These are phyloP conservation scores for Nepenthes alata DNA, from an alignment of 179 eudicot genomes.

Conservation along the genomic window DNA sequence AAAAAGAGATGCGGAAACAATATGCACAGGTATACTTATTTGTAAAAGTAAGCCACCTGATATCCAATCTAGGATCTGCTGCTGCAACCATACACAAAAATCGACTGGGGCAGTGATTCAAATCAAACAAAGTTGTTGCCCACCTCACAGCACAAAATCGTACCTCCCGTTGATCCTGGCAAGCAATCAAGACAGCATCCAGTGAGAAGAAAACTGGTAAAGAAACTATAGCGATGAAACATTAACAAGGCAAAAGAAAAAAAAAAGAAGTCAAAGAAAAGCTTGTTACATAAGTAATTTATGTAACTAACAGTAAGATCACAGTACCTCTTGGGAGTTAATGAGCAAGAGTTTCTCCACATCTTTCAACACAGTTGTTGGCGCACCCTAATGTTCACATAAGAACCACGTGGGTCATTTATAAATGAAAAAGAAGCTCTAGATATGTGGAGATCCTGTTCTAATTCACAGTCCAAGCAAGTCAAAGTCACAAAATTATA, in stretches of 20 bases:
- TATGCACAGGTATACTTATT: too few relatives aligned
- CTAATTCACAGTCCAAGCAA: too few relatives aligned
- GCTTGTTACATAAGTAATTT: neutral
- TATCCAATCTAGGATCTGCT: constrained; percentile 81
- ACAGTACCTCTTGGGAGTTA: constrained; percentile 70
- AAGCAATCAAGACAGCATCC: constrained; percentile 10
- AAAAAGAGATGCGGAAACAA: too few relatives aligned
- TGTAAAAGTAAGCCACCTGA: constrained; percentile 41
- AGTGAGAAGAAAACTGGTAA: constrained; percentile 2
- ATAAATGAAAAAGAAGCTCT: neutral
- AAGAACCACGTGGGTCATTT: neutral
- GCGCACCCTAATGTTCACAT: constrained; percentile 49
- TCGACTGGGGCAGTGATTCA: constrained; percentile 84
- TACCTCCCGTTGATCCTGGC: constrained; percentile 81
- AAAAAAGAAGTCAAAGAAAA: constrained; percentile 2
- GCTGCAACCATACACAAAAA: constrained; percentile 91
- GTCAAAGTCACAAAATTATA: neutral
- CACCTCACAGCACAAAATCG: constrained; percentile 97
- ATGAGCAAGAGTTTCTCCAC: constrained; percentile 68
- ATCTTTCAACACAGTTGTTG: constrained; percentile 49
- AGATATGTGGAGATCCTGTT: neutral
- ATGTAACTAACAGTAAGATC: neutral
- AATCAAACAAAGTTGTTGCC: constrained; percentile 79
- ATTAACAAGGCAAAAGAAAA: neutral
- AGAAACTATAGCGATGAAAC: neutral